These are phyloP conservation scores for Puccinia hordei DNA, from an alignment of 1,284 basidiomycete genomes.

Conservation along the genomic window DNA sequence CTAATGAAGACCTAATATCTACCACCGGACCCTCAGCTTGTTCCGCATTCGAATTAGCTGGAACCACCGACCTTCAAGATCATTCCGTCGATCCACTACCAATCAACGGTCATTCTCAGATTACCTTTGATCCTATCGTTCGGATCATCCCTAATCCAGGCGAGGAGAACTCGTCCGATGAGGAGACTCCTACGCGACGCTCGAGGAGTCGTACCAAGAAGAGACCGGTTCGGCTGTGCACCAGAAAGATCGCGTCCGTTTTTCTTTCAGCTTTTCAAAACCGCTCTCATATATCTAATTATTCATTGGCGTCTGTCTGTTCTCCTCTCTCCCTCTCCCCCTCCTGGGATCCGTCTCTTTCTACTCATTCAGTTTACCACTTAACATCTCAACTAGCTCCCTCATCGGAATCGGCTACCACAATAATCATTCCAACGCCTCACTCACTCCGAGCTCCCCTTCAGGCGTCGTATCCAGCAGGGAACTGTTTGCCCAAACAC, in stretches of 20 bases:
- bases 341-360: not conserved
- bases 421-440: slow-evolving; percentile 9
- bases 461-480: not conserved
- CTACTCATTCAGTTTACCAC: slow-evolving; percentile 1
- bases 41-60: not conserved
- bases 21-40: not conserved
- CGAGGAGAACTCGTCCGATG: slow-evolving; percentile 8
- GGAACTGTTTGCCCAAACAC: slow-evolving; percentile 11
- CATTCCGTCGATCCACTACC: not conserved
- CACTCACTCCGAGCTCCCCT: not conserved
- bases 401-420: slow-evolving; percentile 6
- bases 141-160: slow-evolving; percentile 4
- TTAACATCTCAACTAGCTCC: slow-evolving; percentile 27
- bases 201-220: not conserved
- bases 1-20: not conserved
- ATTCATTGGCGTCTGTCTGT: not conserved
- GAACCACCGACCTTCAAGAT: not conserved
- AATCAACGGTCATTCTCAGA: not conserved
- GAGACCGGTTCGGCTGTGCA: slow-evolving; percentile 17
- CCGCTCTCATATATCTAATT: not conserved
- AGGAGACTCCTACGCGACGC: not conserved
- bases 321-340: not conserved
- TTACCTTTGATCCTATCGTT: not conserved
- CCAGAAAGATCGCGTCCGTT: slow-evolving; percentile 2
- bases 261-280: not conserved